Evolutionary conservation across 805 yeast genomes (phyloP), one percentile per base, ranked within the genome.

Genomic region (Candida methanosorbosa): DNA sequence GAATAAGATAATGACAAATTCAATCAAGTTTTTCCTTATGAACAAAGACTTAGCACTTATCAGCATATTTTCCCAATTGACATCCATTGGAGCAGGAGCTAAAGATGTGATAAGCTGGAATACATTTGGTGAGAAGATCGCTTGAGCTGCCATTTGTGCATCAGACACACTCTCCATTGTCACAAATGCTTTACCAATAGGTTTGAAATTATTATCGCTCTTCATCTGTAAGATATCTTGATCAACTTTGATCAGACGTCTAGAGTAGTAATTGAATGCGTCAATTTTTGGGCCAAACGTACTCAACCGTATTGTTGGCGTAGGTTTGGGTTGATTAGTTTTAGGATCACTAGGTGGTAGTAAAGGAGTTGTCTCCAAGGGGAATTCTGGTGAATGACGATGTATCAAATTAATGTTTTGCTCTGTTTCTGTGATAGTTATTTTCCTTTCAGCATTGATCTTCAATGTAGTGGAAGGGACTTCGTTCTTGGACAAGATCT

Each of bases 111-210:
- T 83, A 36, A 92, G 66, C 38, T 81, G 85, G 53, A 83, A 81
- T 3, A 88, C 85, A 39, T 81, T 74, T 0, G 97, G 97, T 45
- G 92, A 95, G 37, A 92, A 62, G 0, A 90, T 85, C 0, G 97
- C 92, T 57, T 92, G 98, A 0, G 97, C 96, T 4, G 94, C 85
- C 87, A 92, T 81, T 55, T 92, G 98, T 1, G 98, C 97, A 52
- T 84, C 82, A 0, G 95, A 90, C 4, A 88, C 97, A 0, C 92
- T 73, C 40, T 82, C 84, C 95, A 92, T 81, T 0, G 97, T 92
- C 13, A 90, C 78, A 57, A 92, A 92, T 1, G 79, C 79, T 26
- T 66, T 54, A 1, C 68, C 56, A 3, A 67, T 45, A 22, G 66
- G 66, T 33, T 54, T 54, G 49, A 71, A 72, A 24, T 59, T 52